Base-by-base conservation (phyloP, 192 early-diverging fungal genomes). In the Coemansia sp. region DNA sequence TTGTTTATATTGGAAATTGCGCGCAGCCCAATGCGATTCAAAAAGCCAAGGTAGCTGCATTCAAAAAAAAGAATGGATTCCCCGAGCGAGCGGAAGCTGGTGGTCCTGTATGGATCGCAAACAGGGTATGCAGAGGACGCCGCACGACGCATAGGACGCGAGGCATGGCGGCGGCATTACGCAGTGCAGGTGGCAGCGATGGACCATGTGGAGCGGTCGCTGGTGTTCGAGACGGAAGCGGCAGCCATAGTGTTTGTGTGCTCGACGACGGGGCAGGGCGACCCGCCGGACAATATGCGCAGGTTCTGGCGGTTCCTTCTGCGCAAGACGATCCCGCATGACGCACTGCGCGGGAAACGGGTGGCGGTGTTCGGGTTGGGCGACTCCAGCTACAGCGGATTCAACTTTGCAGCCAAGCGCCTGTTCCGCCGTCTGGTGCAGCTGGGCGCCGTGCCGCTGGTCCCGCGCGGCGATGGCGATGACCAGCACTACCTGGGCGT, bases 321-420 rank as follows among this genome's bases (percentile, higher is more conserved):
- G 49, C 87, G 92, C 57, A 96, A 96, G 72, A 85, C 89, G 8
- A 69, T 91, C 22, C 88, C 94, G 4, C 63, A 41, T 21, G 84
- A 90, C 48, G 84, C 90, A 2, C 80, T 97, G n/a, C 63, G 69
- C 13, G 73, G 84, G n/a, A 62, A 92, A 73, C 56, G 85, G 43
- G 93, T 90, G 77, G 91, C 92, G 5, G 96, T 99, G 19, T 93
- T 98, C 84, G 97, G 96, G 3, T 85, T 95, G 41, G 97, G 97
- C 22, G 97, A 99, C 76, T 97, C 95, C 18, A 94, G 93, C 32
- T 99, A 97, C 74, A 61, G 74, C 65, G 91, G 89, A 88, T 99
- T 93, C 85, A 98, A 98, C 73, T 95, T 88, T 78, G 91, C 96
- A 4, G 91, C 93, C 1, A 97, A 97, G 72, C 95, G 97, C 66